These are phyloP conservation scores for Ogataea paraovalis DNA, from an alignment of 805 yeast species.

Conservation along the genomic window DNA sequence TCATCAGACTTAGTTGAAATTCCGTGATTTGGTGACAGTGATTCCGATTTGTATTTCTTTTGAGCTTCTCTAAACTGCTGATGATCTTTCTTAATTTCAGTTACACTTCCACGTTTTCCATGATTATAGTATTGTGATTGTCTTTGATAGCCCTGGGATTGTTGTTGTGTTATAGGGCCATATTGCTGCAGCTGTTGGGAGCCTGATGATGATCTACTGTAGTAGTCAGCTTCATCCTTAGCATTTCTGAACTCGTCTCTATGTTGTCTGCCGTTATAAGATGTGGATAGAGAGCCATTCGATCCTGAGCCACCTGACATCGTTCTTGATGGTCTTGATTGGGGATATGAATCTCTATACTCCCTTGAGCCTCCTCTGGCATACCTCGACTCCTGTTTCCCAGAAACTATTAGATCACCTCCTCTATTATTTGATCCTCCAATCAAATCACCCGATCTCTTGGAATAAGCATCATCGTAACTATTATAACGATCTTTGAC, in stretches of 20 bases:
- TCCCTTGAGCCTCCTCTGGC: slow-evolving; percentile 13
- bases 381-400: slow-evolving; percentile 14
- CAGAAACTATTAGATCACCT: slow-evolving; percentile 18
- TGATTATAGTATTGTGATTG: slow-evolving; percentile 2
- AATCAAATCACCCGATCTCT: slow-evolving; percentile 19
- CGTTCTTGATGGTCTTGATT: slow-evolving; percentile 4
- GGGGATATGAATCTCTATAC: slow-evolving; percentile 14
- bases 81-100: slow-evolving; percentile 12
- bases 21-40: slow-evolving; percentile 14
- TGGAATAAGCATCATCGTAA: slow-evolving; percentile 12
- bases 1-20: slow-evolving; percentile 5
- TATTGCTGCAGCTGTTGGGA: background rate
- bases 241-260: slow-evolving; percentile 8
- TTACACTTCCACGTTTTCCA: slow-evolving; percentile 1
- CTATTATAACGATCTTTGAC: slow-evolving; percentile 12
- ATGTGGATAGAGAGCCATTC: slow-evolving; percentile 7
- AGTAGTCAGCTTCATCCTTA: background rate
- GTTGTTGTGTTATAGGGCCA: background rate
- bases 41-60: slow-evolving; percentile 9
- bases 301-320: background rate
- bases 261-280: slow-evolving; percentile 8
- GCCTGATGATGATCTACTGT: background rate
- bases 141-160: background rate
- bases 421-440: slow-evolving; percentile 19
- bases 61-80: slow-evolving; percentile 2